A percentile compares a stretch with the other conserved stretches of the same genome.
Evolutionary conservation across 495 filamentous ascomycete species (phyloP).

Genomic region (Glarea lozoyensis): DNA sequence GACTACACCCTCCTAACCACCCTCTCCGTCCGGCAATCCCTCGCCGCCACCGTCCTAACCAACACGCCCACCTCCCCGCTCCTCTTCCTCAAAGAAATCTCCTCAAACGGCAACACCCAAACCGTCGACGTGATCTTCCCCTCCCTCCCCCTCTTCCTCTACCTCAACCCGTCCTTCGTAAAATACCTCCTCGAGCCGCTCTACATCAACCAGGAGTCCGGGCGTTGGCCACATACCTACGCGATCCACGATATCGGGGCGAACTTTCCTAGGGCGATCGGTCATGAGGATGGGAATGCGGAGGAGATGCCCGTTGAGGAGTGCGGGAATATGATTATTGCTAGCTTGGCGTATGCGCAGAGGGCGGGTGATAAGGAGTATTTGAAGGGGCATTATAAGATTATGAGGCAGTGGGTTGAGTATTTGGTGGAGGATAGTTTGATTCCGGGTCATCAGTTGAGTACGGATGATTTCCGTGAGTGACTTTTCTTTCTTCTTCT

Average conservation of each 20-base stretch:
- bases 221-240: slow-evolving; percentile 79
- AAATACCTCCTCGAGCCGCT: slow-evolving; percentile 84
- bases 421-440: slow-evolving; percentile 78
- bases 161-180: slow-evolving; percentile 74
- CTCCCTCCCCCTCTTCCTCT: slow-evolving; percentile 79
- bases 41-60: slow-evolving; percentile 78
- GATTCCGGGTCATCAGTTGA: slow-evolving; percentile 76
- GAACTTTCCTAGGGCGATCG: slow-evolving; percentile 85
- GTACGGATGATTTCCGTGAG: slow-evolving; percentile 93
- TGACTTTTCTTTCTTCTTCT: too few species aligned
- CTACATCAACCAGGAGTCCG: slow-evolving; percentile 83
- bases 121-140: slow-evolving; percentile 98
- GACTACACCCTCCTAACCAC: slow-evolving; percentile 79
- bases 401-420: slow-evolving; percentile 80
- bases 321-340: slow-evolving; percentile 92
- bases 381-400: slow-evolving; percentile 48
- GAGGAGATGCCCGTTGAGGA: slow-evolving; percentile 95
- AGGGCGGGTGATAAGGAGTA: slow-evolving; percentile 33
- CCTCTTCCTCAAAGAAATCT: slow-evolving; percentile 91
- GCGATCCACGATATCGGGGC: slow-evolving; percentile 85
- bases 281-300: slow-evolving; percentile 66
- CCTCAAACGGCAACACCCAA: slow-evolving; percentile 85
- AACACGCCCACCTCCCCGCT: slow-evolving; percentile 70
- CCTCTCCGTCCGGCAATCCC: slow-evolving; percentile 75
- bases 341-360: slow-evolving; percentile 59